Evolutionary conservation across 2,329 filamentous ascomycete species (phyloP), one percentile per base, ranked within the genome.

Genomic region (Mycogone perniciosa): DNA sequence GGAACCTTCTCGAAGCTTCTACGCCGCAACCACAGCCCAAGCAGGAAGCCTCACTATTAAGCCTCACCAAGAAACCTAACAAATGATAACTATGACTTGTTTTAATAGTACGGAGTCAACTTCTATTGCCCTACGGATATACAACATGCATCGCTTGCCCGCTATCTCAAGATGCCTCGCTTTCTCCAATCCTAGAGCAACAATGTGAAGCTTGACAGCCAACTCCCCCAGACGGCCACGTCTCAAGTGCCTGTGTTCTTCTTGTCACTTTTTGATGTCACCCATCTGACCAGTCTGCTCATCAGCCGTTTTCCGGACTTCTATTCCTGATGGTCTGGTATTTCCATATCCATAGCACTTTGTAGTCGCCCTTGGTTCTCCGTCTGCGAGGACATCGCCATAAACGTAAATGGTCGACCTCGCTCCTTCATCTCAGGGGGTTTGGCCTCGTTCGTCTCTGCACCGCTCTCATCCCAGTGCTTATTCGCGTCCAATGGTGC

Each of bases 361-460:
- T 52, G 13, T 20, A 51, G 49, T 63, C 62, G 40, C 60, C 58
- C 20, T 54, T 55, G 7, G 46, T 56, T 34, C 11, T 52, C 53
- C 48, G 58, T 41, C 54, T 60, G 50, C 51, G 54, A 53, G 29
- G 54, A 51, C 10, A 56, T 30, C 3, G 57, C 42, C 48, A 66
- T 58, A 7, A 68, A 62, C 9, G 60, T 48, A 8, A 60, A 59
- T 7, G 59, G 60, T n/a, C 59, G 56, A 34, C 56, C 54, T 31
- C 69, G 67, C 54, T 76, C 72, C 56, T 72, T 69, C 73, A 76
- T 76, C 57, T 76, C 73, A 0, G 73, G 72, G 39, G 46, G 57
- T 26, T 59, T 60, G 26, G 44, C 51, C 33, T 57, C 52, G n/a
- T 57, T 31, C 7, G 30, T 33, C 13, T 35, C 35, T 11, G 27